Conservation (phyloP, 192 early-diverging fungal species). For the Dissophora ornata region DNA sequence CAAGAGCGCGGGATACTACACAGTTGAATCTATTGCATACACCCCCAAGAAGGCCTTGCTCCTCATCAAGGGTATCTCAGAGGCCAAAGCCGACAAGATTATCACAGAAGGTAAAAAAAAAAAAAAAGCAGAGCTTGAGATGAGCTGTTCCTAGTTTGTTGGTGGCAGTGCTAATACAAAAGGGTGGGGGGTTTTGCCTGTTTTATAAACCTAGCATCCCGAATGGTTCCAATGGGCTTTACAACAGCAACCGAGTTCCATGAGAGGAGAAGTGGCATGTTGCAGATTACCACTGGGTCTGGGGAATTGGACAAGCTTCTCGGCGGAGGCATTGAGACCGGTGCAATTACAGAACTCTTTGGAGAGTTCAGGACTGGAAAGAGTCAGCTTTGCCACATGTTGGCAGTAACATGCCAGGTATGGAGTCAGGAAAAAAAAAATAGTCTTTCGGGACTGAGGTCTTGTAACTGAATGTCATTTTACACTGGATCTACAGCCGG, state of each 20-base stretch:
- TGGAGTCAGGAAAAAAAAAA: background rate
- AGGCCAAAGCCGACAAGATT: conserved; percentile 96
- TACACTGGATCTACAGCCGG: too few relatives aligned
- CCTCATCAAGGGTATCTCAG: conserved; percentile 93
- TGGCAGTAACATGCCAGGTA: conserved; percentile 96
- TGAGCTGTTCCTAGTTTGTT: too few relatives aligned
- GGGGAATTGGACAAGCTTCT: conserved; percentile 92
- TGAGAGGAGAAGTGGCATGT: conserved; percentile 79
- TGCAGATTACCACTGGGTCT: conserved; percentile 90
- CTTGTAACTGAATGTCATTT: too few relatives aligned
- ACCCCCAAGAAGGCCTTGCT: conserved; percentile 90
- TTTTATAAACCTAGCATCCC: too few relatives aligned
- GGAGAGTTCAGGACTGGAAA: conserved; percentile 99
- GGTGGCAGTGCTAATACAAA: too few relatives aligned
- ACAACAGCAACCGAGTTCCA: conserved; percentile 94
- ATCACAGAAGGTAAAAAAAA: conserved; percentile 76
- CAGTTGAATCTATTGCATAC: conserved; percentile 93
- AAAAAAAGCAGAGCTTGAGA: too few relatives aligned
- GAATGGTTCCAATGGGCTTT: conserved; percentile 94
- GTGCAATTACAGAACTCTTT: conserved; percentile 97
- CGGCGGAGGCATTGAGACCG: conserved; percentile 96
- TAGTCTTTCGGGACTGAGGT: too few relatives aligned
- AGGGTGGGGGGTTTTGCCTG: too few relatives aligned
- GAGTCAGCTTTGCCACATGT: conserved; percentile 94
- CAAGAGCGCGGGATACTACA: conserved; percentile 86